Evolutionary conservation across 2,329 filamentous ascomycete genomes (phyloP).

Genomic region (Penicillium verrucosum): DNA sequence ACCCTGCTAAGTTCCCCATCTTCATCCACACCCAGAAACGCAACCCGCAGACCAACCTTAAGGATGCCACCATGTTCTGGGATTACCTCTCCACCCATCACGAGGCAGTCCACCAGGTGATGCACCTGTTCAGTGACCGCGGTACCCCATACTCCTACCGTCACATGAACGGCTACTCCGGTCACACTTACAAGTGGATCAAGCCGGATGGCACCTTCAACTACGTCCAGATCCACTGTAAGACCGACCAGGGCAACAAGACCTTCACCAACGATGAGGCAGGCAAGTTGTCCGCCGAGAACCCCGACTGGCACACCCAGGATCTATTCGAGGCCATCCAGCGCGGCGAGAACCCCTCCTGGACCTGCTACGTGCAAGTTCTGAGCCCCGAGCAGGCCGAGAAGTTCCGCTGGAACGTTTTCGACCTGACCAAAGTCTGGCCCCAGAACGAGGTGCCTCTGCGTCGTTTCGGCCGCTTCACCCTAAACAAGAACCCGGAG

Average conservation of each 20-base stretch:
- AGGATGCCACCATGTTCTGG: slow-evolving; percentile 69
- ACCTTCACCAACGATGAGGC: slow-evolving; percentile 59
- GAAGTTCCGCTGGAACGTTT: slow-evolving; percentile 60
- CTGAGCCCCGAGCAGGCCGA: slow-evolving; percentile 62
- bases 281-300: slow-evolving; percentile 51
- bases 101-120: slow-evolving; percentile 62
- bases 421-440: slow-evolving; percentile 70
- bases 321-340: slow-evolving; percentile 64
- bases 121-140: slow-evolving; percentile 64
- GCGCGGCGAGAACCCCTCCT: slow-evolving; percentile 59
- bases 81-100: slow-evolving; percentile 61
- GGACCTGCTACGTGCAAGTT: slow-evolving; percentile 63
- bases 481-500: slow-evolving; percentile 61
- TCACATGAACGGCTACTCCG: slow-evolving; percentile 66
- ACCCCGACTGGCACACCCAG: slow-evolving; percentile 62
- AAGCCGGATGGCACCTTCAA: slow-evolving; percentile 64
- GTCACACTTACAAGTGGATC: slow-evolving; percentile 65
- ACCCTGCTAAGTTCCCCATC: slow-evolving; percentile 69
- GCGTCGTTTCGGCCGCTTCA: slow-evolving; percentile 59
- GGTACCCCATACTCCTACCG: slow-evolving; percentile 64
- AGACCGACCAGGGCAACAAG: slow-evolving; percentile 61
- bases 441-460: slow-evolving; percentile 62
- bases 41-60: slow-evolving; percentile 67
- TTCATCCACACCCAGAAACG: slow-evolving; percentile 75
- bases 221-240: slow-evolving; percentile 64